Evolutionary conservation across 345 rosid genomes (phyloP).

Genomic region (Brassica incana): DNA sequence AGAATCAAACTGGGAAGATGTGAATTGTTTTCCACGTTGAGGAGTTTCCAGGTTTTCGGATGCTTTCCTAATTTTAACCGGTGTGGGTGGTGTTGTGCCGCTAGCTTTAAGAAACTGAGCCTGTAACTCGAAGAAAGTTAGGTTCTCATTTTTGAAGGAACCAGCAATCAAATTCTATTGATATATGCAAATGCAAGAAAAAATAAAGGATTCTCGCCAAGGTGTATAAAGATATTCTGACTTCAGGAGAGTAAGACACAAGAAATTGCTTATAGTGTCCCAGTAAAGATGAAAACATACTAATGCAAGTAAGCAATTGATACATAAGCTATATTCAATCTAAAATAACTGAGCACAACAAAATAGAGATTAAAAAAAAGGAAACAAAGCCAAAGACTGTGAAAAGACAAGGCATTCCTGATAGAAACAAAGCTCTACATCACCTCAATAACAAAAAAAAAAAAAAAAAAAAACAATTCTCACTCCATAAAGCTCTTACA

Average conservation of each 20-base stretch:
- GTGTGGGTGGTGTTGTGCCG: constrained; percentile 62
- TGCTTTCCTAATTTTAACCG: constrained; percentile 56
- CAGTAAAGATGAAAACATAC: background rate
- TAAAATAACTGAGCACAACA: background rate
- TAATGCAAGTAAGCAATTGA: background rate
- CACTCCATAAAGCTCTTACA: background rate
- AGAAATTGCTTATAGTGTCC: background rate
- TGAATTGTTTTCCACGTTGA: constrained; percentile 34
- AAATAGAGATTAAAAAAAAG: background rate
- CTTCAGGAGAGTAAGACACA: background rate
- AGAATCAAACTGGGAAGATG: constrained; percentile 42
- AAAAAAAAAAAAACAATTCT: background rate
- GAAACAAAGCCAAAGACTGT: background rate
- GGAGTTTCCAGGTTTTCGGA: constrained; percentile 44
- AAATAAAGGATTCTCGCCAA: background rate
- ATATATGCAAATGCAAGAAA: background rate
- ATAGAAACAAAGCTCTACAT: too few species aligned
- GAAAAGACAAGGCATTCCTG: too few species aligned
- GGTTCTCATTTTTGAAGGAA: background rate
- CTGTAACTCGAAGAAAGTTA: constrained; percentile 38
- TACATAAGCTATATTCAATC: background rate
- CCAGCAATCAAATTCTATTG: background rate
- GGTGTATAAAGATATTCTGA: background rate
- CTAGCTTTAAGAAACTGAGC: constrained; percentile 73
- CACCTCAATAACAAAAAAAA: background rate